Percentiles rank a stretch among this genome's conserved stretches.
These are phyloP conservation scores for Dactylella cylindrospora DNA, from an alignment of 2,329 filamentous ascomycete species.

Conservation along the genomic window DNA sequence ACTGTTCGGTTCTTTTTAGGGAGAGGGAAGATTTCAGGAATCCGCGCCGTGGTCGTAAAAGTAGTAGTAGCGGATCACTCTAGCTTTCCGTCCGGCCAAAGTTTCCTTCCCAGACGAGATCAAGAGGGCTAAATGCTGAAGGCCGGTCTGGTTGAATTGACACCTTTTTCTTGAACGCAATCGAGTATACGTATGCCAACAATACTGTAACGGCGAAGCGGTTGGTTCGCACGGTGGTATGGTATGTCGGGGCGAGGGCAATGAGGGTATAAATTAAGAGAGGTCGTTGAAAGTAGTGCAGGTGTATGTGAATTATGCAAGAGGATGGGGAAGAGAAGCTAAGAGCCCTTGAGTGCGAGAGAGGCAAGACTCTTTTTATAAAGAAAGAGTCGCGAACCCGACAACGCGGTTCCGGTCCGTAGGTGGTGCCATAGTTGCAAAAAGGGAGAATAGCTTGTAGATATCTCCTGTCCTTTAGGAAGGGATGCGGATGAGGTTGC, in stretches of 20 bases:
- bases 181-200: too few species aligned
- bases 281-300: constrained; percentile 29
- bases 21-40: constrained; percentile 26
- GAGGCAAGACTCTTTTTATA: constrained; percentile 41
- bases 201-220: too few species aligned
- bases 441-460: constrained; percentile 43
- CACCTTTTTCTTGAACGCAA: too few species aligned
- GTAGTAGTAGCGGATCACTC: too few species aligned
- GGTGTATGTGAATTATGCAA: too few species aligned
- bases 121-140: too few species aligned
- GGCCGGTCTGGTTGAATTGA: too few species aligned
- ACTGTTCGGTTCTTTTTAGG: constrained; percentile 22
- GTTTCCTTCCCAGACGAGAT: too few species aligned
- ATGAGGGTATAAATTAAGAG: too few species aligned
- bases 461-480: constrained; percentile 44
- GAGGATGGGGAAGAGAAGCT: constrained; percentile 19
- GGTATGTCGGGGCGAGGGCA: too few species aligned
- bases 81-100: too few species aligned
- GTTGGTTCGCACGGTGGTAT: too few species aligned
- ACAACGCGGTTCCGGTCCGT: constrained; percentile 44
- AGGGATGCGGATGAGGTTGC: constrained; percentile 44
- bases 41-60: constrained; percentile 23
- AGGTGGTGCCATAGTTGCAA: constrained; percentile 44
- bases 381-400: constrained; percentile 41
- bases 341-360: constrained; percentile 18